Base-by-base conservation (phyloP, 1,139 yeast species). In the Magnusiomyces tetraspermus region DNA sequence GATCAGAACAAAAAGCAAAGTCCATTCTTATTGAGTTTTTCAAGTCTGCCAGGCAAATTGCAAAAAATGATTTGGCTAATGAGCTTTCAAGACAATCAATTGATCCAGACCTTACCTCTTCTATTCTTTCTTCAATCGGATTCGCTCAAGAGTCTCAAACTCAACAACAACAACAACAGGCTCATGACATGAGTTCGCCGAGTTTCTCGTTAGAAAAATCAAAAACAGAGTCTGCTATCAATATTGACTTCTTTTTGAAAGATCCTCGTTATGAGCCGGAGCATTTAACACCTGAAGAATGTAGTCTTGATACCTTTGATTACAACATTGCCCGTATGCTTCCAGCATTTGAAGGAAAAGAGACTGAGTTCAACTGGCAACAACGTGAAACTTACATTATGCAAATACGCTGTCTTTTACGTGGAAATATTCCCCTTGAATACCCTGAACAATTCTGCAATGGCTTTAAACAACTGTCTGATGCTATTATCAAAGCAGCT, bases 341-440 rank as follows among this genome's bases (percentile, higher is more conserved):
- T 15, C 56, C 68, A 0, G 67, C 67, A 17, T 87, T 92, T 62
- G 76, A 75, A n/a, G 83, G 82, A 1, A 88, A 83, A 61, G 98
- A 94, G 67, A 84, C 95, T 0, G 98, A 94, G 63, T 76, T 76
- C 56, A 92, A 92, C 63, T 92, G 99, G 99, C 70, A 74, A 26
- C 61, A 65, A 1, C 75, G 99, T 62, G 97, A 90, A 61, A 76
- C 76, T 53, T 72, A 71, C 53, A 76, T 89, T 1, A 62, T 76
- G 1, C 75, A 74, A 51, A 63, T 88, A 41, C 74, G 97, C 53
- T 72, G 76, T 1, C 63, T 85, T 1, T 60, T 87, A 2, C 71
- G 89, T 43, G 90, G 90, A 1, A 79, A 82, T 61, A 68, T 74
- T 0, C 65, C 69, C 11, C 53, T 53, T 0, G 74, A 74, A 0